These are phyloP conservation scores for Pseudocercospora fuligena DNA, from an alignment of 2,329 filamentous ascomycete genomes.

Conservation along the genomic window DNA sequence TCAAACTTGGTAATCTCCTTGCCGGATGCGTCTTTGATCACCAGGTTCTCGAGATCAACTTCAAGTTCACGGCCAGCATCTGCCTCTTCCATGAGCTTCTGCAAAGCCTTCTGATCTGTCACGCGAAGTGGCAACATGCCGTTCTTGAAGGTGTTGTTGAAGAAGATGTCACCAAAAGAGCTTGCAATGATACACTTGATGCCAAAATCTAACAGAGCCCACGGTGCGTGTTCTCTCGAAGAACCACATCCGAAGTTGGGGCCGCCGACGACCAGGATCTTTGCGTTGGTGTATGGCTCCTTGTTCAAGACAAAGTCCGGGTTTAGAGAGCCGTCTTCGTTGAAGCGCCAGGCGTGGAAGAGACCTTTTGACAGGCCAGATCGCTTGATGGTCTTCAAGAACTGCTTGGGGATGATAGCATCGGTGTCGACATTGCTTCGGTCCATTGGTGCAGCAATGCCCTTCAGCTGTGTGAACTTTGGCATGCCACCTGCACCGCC, in stretches of 20 bases:
- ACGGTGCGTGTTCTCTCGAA: slow-evolving; percentile 92
- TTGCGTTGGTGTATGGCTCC: slow-evolving; percentile 79
- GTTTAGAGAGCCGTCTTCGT: slow-evolving; percentile 71
- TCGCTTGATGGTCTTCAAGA: slow-evolving; percentile 98
- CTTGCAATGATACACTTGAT: slow-evolving; percentile 93
- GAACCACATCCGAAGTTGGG: slow-evolving; percentile 94
- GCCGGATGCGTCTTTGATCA: slow-evolving; percentile 76
- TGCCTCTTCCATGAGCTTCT: slow-evolving; percentile 76
- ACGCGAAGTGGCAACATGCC: slow-evolving; percentile 92
- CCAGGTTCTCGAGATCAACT: slow-evolving; percentile 84
- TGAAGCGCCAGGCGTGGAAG: slow-evolving; percentile 83
- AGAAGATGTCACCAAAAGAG: slow-evolving; percentile 91
- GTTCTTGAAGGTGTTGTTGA: slow-evolving; percentile 99
- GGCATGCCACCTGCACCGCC: slow-evolving; percentile 68
- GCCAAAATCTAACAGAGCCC: slow-evolving; percentile 95
- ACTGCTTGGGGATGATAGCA: slow-evolving; percentile 98
- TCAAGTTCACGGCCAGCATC: slow-evolving; percentile 81
- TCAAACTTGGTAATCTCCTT: slow-evolving; percentile 78
- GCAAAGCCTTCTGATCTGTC: slow-evolving; percentile 67
- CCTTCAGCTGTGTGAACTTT: slow-evolving; percentile 82
- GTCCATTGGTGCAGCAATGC: slow-evolving; percentile 85
- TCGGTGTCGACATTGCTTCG: slow-evolving; percentile 96
- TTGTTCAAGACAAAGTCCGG: slow-evolving; percentile 87
- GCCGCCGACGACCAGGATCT: slow-evolving; percentile 90
- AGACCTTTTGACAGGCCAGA: slow-evolving; percentile 87